Base-by-base conservation (phyloP, 164 flowering plant species). In the Aristolochia fimbriata region DNA sequence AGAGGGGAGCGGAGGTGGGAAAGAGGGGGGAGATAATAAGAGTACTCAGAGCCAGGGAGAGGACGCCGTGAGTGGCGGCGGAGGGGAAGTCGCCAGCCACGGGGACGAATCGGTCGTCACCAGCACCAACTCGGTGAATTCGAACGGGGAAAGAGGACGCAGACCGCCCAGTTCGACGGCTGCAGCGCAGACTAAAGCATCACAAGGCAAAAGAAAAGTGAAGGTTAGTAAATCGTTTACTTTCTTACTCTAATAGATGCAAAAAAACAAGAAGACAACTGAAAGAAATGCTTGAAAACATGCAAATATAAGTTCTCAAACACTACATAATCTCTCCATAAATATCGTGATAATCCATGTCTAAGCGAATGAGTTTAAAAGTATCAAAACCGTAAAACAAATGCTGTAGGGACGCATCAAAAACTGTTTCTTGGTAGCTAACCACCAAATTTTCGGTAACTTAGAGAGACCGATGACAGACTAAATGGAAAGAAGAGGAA, bases 131-230 rank as follows among this genome's bases (percentile, higher is more conserved):
- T 58, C 25, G 5, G 58, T 59, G 1, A 30, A 47, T 0, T 71
- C 69, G 53, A 71, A 65, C 1, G 60, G 48, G 20, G 69, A 73
- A 15, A 74, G 59, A 68, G 68, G 65, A 47, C 73, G 74, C 12
- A 76, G 74, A 66, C 68, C 77, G 19, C 67, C 80, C 0, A 25
- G 45, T 30, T 14, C 37, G 30, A 15, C 56, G 15, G 10, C 15
- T 16, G 20, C 58, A 25, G 21, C 68, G 0, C 71, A 72, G 17
- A 47, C 68, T 0, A 81, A 75, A 61, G 73, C 67, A 43, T 59
- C 74, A 41, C 84, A 79, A 66, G 86, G 82, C 47, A 84, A 81
- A 72, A 61, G 84, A 45, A 86, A 86, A 71, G 73, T 84, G 46
- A 86, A 86, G 78, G 78, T 75, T 69, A 27, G 43, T 37, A 37